phyloP scores from a whole-genome alignment of 495 filamentous ascomycete genomes.

The Podospora pseudoanserina region DNA sequence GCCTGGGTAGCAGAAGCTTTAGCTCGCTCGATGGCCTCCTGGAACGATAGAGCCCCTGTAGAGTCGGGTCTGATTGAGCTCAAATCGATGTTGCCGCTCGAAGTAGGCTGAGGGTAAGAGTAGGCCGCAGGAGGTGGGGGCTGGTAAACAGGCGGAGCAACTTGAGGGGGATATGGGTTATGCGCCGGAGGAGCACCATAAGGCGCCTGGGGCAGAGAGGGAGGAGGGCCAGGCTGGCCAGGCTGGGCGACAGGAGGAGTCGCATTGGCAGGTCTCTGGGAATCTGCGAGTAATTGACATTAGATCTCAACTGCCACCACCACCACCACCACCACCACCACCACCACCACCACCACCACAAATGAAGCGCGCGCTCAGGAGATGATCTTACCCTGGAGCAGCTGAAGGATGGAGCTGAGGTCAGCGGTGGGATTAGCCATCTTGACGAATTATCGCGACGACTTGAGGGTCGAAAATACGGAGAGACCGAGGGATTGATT shows the following conservation, averaged over 20 bases:
- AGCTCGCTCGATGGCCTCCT: slow-evolving; percentile 70
- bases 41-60: slow-evolving; percentile 65
- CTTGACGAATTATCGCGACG: slow-evolving; percentile 3
- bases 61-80: slow-evolving; percentile 69
- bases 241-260: slow-evolving; percentile 46
- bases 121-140: slow-evolving; percentile 46
- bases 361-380: neutral
- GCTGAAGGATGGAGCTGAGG: slow-evolving; percentile 31
- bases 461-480: neutral
- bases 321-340: neutral
- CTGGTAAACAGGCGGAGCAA: slow-evolving; percentile 19
- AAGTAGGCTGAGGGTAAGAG: slow-evolving; percentile 62
- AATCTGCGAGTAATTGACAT: slow-evolving; percentile 14
- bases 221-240: slow-evolving; percentile 32
- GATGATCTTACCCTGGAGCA: slow-evolving; percentile 21
- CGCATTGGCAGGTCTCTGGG: slow-evolving; percentile 32
- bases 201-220: slow-evolving; percentile 10
- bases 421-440: slow-evolving; percentile 31
- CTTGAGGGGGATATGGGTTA: slow-evolving; percentile 38
- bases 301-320: neutral
- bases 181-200: slow-evolving; percentile 27
- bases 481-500: neutral
- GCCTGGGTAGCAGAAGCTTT: slow-evolving; percentile 68
- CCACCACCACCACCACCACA: neutral
- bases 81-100: slow-evolving; percentile 67